These are phyloP conservation scores for Neonectria neomacrospora DNA, from an alignment of 2,329 filamentous ascomycete species.

Conservation along the genomic window DNA sequence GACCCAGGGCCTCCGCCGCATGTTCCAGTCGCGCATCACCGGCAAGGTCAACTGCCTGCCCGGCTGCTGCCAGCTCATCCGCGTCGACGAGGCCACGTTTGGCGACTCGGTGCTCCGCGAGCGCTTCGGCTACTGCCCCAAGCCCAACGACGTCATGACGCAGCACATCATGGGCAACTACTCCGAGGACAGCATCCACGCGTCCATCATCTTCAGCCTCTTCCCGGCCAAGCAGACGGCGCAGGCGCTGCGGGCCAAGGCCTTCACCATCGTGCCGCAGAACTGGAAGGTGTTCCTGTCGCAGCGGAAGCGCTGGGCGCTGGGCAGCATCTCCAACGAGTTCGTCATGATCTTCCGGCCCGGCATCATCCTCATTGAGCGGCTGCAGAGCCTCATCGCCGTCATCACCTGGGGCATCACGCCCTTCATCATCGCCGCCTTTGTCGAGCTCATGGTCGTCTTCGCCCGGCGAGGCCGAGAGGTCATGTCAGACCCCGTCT, in stretches of 20 bases:
- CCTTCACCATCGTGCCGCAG: slow-evolving; percentile 59
- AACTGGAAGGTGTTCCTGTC: slow-evolving; percentile 59
- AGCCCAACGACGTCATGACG: slow-evolving; percentile 60
- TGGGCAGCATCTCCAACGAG: slow-evolving; percentile 61
- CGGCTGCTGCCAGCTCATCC: slow-evolving; percentile 62
- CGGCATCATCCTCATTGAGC: slow-evolving; percentile 55
- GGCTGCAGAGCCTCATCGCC: slow-evolving; percentile 58
- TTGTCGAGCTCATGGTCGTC: slow-evolving; percentile 51
- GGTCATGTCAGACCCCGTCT: slow-evolving; percentile 50
- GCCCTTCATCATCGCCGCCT: slow-evolving; percentile 56
- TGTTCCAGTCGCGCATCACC: slow-evolving; percentile 61
- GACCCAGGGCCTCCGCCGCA: slow-evolving; percentile 58
- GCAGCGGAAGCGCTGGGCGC: slow-evolving; percentile 60
- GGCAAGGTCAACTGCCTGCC: slow-evolving; percentile 62
- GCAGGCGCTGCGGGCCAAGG: slow-evolving; percentile 59
- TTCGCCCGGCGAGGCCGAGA: slow-evolving; percentile 48
- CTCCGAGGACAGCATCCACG: slow-evolving; percentile 62
- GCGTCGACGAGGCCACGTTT: slow-evolving; percentile 60
- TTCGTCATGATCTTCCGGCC: slow-evolving; percentile 59
- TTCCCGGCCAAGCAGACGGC: slow-evolving; percentile 57
- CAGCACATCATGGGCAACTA: slow-evolving; percentile 61
- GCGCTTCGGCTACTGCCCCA: slow-evolving; percentile 60
- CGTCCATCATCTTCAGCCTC: slow-evolving; percentile 59
- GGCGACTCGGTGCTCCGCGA: slow-evolving; percentile 58
- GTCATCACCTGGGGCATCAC: slow-evolving; percentile 59